These are phyloP conservation scores for Beauveria pseudobassiana DNA, from an alignment of 2,329 filamentous ascomycete species.

Conservation along the genomic window DNA sequence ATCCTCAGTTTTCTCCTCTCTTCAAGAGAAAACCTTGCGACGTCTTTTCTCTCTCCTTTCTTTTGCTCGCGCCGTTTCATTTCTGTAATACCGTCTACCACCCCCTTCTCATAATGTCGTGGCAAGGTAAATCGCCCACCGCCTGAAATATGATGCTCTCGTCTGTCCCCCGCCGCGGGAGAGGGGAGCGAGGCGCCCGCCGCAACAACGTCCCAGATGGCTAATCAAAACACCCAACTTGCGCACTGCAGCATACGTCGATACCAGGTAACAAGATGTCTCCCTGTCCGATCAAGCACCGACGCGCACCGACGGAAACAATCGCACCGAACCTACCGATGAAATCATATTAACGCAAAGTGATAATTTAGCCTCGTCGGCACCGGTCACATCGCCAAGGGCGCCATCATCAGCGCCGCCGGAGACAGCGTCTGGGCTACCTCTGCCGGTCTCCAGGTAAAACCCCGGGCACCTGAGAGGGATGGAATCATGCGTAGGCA, in stretches of 20 bases:
- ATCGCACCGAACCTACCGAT: neutral
- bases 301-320: neutral
- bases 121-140: conserved; percentile 53
- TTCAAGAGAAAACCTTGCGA: neutral
- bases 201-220: conserved; percentile 15
- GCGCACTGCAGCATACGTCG: conserved; percentile 39
- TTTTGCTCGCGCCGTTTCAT: neutral
- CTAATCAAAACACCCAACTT: conserved; percentile 14
- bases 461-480: conserved; percentile 3
- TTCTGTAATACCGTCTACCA: conserved; percentile 4
- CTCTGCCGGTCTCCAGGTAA: conserved; percentile 65
- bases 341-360: conserved; percentile 14
- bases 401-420: conserved; percentile 72
- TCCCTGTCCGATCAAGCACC: neutral
- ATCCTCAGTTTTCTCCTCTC: conserved; percentile 5
- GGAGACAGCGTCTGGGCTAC: conserved; percentile 76
- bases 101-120: conserved; percentile 51
- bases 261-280: conserved; percentile 33
- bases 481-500: no score
- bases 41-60: neutral
- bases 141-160: conserved; percentile 5
- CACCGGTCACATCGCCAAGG: conserved; percentile 74
- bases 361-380: conserved; percentile 60
- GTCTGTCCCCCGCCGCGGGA: conserved; percentile 10
- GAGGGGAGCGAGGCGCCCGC: conserved; percentile 18